A percentile compares a stretch with the other conserved stretches of the same genome.
Conservation (phyloP, 1,139 yeast genomes). For the Hansenula sp. region DNA sequence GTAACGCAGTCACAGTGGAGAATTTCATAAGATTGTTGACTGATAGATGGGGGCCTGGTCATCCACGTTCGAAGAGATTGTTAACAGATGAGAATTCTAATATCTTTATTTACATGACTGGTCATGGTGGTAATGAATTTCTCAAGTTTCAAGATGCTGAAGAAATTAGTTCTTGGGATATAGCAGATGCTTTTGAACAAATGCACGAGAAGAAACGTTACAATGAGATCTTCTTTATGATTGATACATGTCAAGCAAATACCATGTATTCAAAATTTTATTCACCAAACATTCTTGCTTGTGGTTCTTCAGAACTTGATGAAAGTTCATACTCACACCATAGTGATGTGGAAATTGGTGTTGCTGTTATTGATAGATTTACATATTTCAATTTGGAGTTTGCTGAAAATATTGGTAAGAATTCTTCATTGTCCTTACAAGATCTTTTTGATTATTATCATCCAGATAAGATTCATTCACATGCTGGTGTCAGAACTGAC, state of each 20-base stretch:
- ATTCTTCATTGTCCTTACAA: conserved; percentile 69
- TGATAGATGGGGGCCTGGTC: conserved; percentile 92
- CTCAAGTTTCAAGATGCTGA: conserved; percentile 97
- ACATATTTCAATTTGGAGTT: conserved; percentile 90
- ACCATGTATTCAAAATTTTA: conserved; percentile 93
- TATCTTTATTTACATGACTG: conserved; percentile 91
- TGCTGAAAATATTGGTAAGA: conserved; percentile 74
- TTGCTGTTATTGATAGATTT: conserved; percentile 94
- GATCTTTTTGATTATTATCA: conserved; percentile 84
- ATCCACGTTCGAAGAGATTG: conserved; percentile 86
- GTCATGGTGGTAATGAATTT: conserved; percentile 98
- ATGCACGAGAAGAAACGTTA: conserved; percentile 95
- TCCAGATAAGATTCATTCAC: conserved; percentile 81
- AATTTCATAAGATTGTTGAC: conserved; percentile 86
- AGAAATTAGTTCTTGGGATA: conserved; percentile 90
- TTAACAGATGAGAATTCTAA: conserved; percentile 92
- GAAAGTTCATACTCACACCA: conserved; percentile 95
- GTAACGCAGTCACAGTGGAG: conserved; percentile 97
- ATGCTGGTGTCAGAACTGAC: conserved; percentile 87
- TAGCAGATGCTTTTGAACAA: conserved; percentile 96
- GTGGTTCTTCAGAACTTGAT: conserved; percentile 86
- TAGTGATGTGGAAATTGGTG: conserved; percentile 93
- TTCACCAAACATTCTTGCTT: conserved; percentile 88
- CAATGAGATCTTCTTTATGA: conserved; percentile 94
- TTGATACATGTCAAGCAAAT: conserved; percentile 98